Evolutionary conservation across 352 stramenopile genomes (phyloP).

Genomic region (Albugo candida): DNA sequence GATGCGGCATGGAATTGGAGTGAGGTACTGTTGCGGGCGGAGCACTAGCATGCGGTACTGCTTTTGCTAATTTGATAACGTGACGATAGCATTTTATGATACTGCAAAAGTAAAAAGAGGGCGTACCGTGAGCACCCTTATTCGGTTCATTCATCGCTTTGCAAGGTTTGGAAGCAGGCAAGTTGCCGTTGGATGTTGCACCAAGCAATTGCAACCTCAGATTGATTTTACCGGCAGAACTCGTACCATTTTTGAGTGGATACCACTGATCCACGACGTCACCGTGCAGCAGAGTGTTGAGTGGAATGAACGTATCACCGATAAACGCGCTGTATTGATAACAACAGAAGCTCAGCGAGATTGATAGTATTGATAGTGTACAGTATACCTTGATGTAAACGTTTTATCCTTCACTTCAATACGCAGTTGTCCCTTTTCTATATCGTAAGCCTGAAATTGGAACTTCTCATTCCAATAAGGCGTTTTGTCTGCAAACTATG

Average conservation of each 20-base stretch:
- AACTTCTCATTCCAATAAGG: slow-evolving; percentile 74
- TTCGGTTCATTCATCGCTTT: slow-evolving; percentile 2
- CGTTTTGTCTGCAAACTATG: slow-evolving; percentile 21
- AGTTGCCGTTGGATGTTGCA: slow-evolving; percentile 1
- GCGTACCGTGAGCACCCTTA: not conserved
- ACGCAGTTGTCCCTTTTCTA: slow-evolving; percentile 48
- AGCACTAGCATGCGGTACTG: slow-evolving; percentile 4
- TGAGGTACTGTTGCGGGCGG: not conserved
- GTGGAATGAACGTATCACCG: slow-evolving; percentile 38
- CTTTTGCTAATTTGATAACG: slow-evolving; percentile 1
- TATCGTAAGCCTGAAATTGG: slow-evolving; percentile 47
- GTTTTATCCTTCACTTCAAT: slow-evolving; percentile 76
- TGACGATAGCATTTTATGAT: not conserved
- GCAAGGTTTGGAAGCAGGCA: slow-evolving; percentile 3
- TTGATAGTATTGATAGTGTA: not conserved
- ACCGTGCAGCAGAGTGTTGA: slow-evolving; percentile 55
- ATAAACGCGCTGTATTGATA: slow-evolving; percentile 27
- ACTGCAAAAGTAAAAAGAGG: not conserved
- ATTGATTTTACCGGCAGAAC: slow-evolving; percentile 56
- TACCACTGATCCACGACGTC: slow-evolving; percentile 65
- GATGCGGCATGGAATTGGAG: slow-evolving; percentile 3
- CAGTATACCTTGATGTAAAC: slow-evolving; percentile 29
- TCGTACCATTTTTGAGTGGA: slow-evolving; percentile 42
- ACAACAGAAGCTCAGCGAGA: not conserved
- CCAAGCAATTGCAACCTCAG: slow-evolving; percentile 50